These are phyloP conservation scores for Hymenoscyphus albidus DNA, from an alignment of 2,329 filamentous ascomycete species.

Conservation along the genomic window DNA sequence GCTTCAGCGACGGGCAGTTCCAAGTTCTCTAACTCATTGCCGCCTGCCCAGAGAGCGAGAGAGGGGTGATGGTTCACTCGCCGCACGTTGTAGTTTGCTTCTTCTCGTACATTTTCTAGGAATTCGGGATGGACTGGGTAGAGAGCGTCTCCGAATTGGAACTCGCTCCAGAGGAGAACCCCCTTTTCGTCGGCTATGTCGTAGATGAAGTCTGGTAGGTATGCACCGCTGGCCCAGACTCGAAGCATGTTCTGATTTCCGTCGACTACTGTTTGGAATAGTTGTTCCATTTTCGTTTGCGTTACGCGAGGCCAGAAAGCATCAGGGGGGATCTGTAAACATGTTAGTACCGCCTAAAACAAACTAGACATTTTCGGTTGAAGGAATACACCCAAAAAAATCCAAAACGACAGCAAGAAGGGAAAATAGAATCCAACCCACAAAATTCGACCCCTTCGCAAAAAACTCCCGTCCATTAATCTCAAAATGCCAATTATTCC, in stretches of 20 bases:
- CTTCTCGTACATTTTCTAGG: conserved; percentile 51
- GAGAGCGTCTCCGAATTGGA: conserved; percentile 57
- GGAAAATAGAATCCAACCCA: neutral
- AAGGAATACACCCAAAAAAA: neutral
- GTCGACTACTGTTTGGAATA: conserved; percentile 52
- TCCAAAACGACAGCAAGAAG: neutral
- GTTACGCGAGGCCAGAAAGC: conserved; percentile 61
- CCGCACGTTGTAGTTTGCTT: conserved; percentile 58
- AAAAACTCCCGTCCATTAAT: conserved; percentile 62
- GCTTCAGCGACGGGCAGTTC: conserved; percentile 39
- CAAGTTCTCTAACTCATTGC: conserved; percentile 58
- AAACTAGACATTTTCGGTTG: neutral
- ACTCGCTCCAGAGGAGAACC: conserved; percentile 59
- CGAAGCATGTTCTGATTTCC: conserved; percentile 63
- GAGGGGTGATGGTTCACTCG: conserved; percentile 58
- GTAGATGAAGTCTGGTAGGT: conserved; percentile 59
- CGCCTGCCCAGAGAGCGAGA: conserved; percentile 50
- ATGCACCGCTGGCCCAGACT: conserved; percentile 58
- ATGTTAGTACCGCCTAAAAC: neutral
- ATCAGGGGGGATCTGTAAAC: conserved; percentile 30
- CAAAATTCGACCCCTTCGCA: conserved; percentile 59
- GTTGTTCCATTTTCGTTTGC: conserved; percentile 44
- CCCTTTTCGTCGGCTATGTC: conserved; percentile 59
- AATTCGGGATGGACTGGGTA: conserved; percentile 54
- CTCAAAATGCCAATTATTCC: conserved; percentile 62